phyloP scores from a whole-genome alignment of 73 alveolate species.

The Paramecium octaurelia region DNA sequence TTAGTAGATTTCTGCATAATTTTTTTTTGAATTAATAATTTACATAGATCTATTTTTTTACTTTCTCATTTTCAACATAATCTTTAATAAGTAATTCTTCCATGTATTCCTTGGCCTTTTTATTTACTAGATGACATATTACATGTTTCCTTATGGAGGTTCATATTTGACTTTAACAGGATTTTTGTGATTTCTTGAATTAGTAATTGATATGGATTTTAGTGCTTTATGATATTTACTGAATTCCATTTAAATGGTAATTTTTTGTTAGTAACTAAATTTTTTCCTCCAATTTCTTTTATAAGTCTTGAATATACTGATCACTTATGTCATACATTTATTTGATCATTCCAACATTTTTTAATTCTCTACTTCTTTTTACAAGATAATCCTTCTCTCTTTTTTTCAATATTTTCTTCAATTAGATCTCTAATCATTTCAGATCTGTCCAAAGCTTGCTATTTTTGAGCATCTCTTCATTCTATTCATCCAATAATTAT shows the following conservation, averaged over 20 bases:
- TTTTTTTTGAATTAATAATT: not conserved
- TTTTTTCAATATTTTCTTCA: not conserved
- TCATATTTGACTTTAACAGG: not conserved
- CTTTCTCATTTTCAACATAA: not conserved
- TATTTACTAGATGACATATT: not conserved
- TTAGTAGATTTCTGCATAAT: not conserved
- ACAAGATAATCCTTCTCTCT: not conserved
- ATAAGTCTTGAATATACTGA: not conserved
- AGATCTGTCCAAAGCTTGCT: not conserved
- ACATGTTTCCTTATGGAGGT: not conserved
- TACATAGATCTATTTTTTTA: not conserved
- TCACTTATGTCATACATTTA: constrained; percentile 49
- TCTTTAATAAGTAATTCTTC: not conserved
- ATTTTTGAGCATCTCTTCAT: not conserved
- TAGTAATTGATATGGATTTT: not conserved
- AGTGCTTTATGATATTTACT: not conserved
- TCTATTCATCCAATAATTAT: not conserved
- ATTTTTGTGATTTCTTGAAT: not conserved
- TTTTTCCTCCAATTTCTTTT: not conserved
- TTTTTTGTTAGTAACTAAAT: not conserved
- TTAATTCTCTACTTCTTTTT: constrained; percentile 12
- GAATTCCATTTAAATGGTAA: not conserved
- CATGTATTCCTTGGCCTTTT: not conserved
- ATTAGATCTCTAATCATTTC: not conserved
- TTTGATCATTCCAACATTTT: not conserved